phyloP scores from a whole-genome alignment of 805 yeast genomes.

The Kazachstania kunashirensis region DNA sequence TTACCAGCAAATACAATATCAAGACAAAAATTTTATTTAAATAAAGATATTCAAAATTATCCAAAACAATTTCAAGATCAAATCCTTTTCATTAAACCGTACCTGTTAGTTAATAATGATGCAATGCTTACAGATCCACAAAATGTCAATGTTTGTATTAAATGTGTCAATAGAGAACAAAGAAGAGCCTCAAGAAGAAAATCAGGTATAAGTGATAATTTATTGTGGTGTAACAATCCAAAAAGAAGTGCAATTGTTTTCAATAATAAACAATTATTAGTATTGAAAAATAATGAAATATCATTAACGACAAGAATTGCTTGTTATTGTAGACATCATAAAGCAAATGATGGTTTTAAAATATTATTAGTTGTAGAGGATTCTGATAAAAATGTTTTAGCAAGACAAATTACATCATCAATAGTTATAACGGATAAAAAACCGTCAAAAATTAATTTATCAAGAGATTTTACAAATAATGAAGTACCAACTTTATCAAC shows the following conservation, averaged over 20 bases:
- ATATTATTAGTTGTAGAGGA: conserved; percentile 60
- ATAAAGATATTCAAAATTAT: conserved; percentile 32
- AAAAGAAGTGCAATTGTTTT: conserved; percentile 79
- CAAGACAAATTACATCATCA: conserved; percentile 58
- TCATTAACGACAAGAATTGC: conserved; percentile 68
- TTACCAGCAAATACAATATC: conserved; percentile 82
- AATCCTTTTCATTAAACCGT: conserved; percentile 63
- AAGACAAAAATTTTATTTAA: conserved; percentile 71
- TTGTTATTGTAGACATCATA: conserved; percentile 94
- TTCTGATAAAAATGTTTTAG: conserved; percentile 51
- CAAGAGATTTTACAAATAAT: background rate
- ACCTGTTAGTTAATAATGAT: conserved; percentile 42
- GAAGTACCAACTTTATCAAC: conserved; percentile 5
- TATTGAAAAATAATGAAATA: conserved; percentile 31
- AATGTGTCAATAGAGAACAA: conserved; percentile 87
- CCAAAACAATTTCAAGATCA: conserved; percentile 42
- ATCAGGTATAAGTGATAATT: conserved; percentile 61
- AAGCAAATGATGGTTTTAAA: conserved; percentile 77
- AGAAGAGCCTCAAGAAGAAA: conserved; percentile 91
- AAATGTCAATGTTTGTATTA: conserved; percentile 64
- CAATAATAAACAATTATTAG: conserved; percentile 81
- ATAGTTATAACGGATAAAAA: conserved; percentile 94
- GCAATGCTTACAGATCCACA: conserved; percentile 16
- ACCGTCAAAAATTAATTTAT: conserved; percentile 33
- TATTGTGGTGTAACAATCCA: conserved; percentile 67